phyloP scores from a whole-genome alignment of 2,329 filamentous ascomycete genomes.

The Cladosporium sphaerospermum region DNA sequence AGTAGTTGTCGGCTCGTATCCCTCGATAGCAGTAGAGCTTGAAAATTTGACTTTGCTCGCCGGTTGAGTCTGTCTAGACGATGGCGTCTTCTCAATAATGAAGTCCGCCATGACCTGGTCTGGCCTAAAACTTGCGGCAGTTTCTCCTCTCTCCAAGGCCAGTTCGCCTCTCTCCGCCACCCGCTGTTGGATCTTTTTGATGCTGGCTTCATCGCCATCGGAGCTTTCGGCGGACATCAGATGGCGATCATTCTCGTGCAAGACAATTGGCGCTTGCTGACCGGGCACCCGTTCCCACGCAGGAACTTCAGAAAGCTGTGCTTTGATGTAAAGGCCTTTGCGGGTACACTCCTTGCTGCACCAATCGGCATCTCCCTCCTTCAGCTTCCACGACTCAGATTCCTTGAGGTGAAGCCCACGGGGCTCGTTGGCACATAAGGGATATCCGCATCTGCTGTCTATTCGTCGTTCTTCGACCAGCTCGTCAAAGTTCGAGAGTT shows the following conservation, averaged over 20 bases:
- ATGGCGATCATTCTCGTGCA: slow-evolving; percentile 31
- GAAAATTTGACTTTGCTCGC: slow-evolving; percentile 2
- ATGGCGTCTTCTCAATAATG: slow-evolving; percentile 28
- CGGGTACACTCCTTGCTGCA: slow-evolving; percentile 74
- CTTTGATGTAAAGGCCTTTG: slow-evolving; percentile 76
- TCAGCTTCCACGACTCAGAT: slow-evolving; percentile 58
- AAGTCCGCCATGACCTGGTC: slow-evolving; percentile 27
- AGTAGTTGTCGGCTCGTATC: slow-evolving; percentile 5
- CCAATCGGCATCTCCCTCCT: slow-evolving; percentile 74
- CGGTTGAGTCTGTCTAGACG: background rate
- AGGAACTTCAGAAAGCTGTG: slow-evolving; percentile 78
- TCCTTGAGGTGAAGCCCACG: slow-evolving; percentile 41
- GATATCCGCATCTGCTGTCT: slow-evolving; percentile 75
- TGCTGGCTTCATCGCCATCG: background rate
- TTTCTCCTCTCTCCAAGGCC: slow-evolving; percentile 41
- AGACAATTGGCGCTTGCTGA: slow-evolving; percentile 32
- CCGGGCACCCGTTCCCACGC: slow-evolving; percentile 70
- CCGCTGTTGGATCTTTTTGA: background rate
- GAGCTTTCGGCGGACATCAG: background rate
- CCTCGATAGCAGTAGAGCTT: slow-evolving; percentile 7
- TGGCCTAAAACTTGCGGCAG: slow-evolving; percentile 22
- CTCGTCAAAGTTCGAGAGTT: slow-evolving; percentile 82
- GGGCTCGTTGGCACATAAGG: slow-evolving; percentile 64
- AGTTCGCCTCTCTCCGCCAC: slow-evolving; percentile 30
- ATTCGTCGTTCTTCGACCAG: slow-evolving; percentile 85